A percentile compares a stretch with the other conserved stretches of the same genome.
phyloP scores from a whole-genome alignment of 2,329 filamentous ascomycete species.

The Dactylonectria macrodidyma region DNA sequence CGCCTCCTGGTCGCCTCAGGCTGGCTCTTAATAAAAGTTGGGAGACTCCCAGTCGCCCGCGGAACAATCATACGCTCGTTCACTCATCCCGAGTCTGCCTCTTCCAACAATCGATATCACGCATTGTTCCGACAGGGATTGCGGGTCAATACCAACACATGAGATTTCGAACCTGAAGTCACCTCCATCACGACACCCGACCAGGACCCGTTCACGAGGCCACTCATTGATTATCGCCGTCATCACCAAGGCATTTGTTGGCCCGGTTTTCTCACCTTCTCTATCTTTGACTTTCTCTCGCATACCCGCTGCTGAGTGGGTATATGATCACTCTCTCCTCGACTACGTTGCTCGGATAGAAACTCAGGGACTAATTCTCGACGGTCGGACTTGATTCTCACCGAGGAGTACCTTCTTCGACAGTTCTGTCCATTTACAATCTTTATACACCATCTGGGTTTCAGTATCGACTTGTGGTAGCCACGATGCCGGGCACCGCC shows the following conservation, averaged over 20 bases:
- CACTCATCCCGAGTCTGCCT: background rate
- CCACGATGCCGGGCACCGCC: conserved; percentile 37
- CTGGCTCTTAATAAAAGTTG: conserved; percentile 48
- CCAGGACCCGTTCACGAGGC: conserved; percentile 7
- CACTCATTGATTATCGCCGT: conserved; percentile 28
- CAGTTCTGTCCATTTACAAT: too few species aligned
- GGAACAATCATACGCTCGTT: conserved; percentile 25
- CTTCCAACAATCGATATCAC: conserved; percentile 4
- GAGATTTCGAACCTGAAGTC: background rate
- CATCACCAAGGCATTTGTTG: conserved; percentile 38
- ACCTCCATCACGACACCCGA: background rate
- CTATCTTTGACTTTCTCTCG: conserved; percentile 30
- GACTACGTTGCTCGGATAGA: conserved; percentile 13
- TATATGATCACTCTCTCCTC: conserved; percentile 38
- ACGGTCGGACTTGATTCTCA: background rate
- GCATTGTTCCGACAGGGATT: conserved; percentile 5
- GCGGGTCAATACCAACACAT: background rate
- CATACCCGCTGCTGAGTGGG: conserved; percentile 23
- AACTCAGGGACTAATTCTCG: conserved; percentile 6
- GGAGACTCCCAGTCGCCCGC: conserved; percentile 39
- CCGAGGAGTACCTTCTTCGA: background rate
- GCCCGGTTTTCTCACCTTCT: conserved; percentile 30
- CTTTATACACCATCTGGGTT: conserved; percentile 2
- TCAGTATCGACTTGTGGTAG: conserved; percentile 13
- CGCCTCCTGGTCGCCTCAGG: conserved; percentile 30